Conservation (phyloP, 1,284 basidiomycete species). For the Trametes polyzona region DNA sequence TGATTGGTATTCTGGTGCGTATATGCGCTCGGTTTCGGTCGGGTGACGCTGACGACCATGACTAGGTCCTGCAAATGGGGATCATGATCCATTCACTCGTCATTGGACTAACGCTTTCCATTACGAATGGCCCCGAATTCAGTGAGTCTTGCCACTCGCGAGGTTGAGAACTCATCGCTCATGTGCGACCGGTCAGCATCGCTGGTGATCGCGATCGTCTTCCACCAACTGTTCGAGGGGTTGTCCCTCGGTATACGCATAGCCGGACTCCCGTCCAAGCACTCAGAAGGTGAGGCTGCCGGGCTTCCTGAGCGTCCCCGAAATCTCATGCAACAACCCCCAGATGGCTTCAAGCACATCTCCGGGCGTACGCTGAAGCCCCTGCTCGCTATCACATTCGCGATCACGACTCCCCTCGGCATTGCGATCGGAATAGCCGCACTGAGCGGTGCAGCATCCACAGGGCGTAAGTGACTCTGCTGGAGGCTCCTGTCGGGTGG, state of each 20-base stretch:
- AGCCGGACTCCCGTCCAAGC: constrained; percentile 57
- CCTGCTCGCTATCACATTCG: constrained; percentile 64
- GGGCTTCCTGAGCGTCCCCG: background rate
- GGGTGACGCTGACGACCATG: background rate
- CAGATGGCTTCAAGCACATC: constrained; percentile 21
- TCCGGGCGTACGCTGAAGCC: constrained; percentile 47
- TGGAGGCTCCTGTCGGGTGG: too few species aligned
- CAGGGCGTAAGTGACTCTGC: constrained; percentile 31
- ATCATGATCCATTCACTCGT: constrained; percentile 86
- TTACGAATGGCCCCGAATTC: constrained; percentile 70
- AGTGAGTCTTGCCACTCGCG: constrained; percentile 45
- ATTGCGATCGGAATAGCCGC: constrained; percentile 59
- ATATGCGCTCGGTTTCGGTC: background rate
- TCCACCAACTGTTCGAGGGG: constrained; percentile 83
- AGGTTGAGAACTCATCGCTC: constrained; percentile 4
- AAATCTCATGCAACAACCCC: background rate
- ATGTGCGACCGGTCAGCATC: constrained; percentile 50
- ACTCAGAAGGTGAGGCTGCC: constrained; percentile 27
- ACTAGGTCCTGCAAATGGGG: constrained; percentile 75
- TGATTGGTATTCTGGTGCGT: constrained; percentile 66
- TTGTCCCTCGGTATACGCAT: constrained; percentile 79
- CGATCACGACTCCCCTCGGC: constrained; percentile 70
- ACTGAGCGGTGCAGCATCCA: constrained; percentile 42
- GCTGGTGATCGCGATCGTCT: constrained; percentile 71
- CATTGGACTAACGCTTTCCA: constrained; percentile 72